These are phyloP conservation scores for Colletotrichum cuscutae DNA, from an alignment of 2,329 filamentous ascomycete genomes.

Conservation along the genomic window DNA sequence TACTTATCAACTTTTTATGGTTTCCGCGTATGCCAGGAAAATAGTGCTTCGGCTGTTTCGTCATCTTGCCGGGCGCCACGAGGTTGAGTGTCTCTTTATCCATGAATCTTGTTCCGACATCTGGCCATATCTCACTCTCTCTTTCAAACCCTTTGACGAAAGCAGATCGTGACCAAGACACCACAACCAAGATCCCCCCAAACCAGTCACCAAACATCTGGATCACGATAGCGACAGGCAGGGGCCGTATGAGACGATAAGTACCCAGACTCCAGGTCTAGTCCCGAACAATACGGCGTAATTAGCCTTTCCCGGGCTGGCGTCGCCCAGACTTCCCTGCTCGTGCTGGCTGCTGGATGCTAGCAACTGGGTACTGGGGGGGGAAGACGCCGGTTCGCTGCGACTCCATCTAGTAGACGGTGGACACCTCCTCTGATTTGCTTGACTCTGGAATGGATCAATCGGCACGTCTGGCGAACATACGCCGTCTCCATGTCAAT, in stretches of 20 bases:
- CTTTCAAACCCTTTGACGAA: not conserved
- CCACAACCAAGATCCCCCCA: constrained; percentile 1
- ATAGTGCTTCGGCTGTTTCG: not conserved
- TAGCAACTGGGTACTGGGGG: not conserved
- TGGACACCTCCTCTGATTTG: constrained; percentile 18
- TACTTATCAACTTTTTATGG: not conserved
- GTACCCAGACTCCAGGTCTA: not conserved
- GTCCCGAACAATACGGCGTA: constrained; percentile 21
- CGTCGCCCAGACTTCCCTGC: constrained; percentile 21
- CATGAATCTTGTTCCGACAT: not conserved
- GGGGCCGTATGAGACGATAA: constrained; percentile 19
- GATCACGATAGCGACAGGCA: constrained; percentile 11
- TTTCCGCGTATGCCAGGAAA: not conserved
- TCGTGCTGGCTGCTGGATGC: not conserved
- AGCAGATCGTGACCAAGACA: not conserved
- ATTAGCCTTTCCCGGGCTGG: constrained; percentile 33
- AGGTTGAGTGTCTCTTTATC: not conserved
- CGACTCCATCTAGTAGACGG: constrained; percentile 16
- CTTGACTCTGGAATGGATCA: constrained; percentile 26
- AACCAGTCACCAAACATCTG: not conserved
- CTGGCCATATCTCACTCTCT: not conserved
- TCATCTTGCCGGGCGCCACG: not conserved
- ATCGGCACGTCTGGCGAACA: constrained; percentile 30
- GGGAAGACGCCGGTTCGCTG: constrained; percentile 8
- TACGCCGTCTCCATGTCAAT: constrained; percentile 20